Percentiles rank a stretch among this genome's conserved stretches.
These are phyloP conservation scores for Pleurotus salmoneostramineus DNA, from an alignment of 768 basidiomycete genomes.

Conservation along the genomic window DNA sequence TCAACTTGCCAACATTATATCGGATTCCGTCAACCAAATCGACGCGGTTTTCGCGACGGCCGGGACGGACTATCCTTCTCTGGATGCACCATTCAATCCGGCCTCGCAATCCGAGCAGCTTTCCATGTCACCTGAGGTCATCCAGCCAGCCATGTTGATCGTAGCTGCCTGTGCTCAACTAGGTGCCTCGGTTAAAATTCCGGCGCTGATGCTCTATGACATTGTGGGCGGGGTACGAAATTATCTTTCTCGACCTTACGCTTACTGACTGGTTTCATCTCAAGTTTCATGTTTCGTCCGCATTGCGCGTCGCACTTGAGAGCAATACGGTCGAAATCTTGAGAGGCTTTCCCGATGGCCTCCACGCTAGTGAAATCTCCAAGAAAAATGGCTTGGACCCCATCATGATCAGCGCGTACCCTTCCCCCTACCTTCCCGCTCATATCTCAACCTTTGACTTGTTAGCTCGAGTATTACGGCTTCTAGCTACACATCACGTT, in stretches of 20 bases:
- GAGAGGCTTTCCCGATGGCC: conserved; percentile 16
- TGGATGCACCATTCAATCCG: conserved; percentile 21
- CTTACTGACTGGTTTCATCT: conserved; percentile 9
- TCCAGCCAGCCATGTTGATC: conserved; percentile 12
- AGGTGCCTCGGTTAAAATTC: conserved; percentile 10
- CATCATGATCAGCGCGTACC: conserved; percentile 23
- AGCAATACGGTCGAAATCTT: conserved; percentile 1
- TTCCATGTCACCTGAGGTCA: conserved; percentile 11
- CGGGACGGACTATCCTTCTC: conserved; percentile 17
- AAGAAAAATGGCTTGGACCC: conserved; percentile 21
- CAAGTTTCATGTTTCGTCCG: conserved; percentile 4
- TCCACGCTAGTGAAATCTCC: conserved; percentile 30
- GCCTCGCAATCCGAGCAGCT: conserved; percentile 12
- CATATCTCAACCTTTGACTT: no score
- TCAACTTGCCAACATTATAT: conserved; percentile 18
- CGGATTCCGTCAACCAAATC: conserved; percentile 16
- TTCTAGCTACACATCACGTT: conserved; percentile 29
- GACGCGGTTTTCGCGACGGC: conserved; percentile 18
- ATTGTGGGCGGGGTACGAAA: not conserved
- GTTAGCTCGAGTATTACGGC: conserved; percentile 29
- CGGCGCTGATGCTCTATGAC: conserved; percentile 7
- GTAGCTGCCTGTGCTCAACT: conserved; percentile 23
- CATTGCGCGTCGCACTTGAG: conserved; percentile 9
- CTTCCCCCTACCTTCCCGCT: no score
- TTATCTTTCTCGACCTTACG: not conserved